These are phyloP conservation scores for Geum urbanum DNA, from an alignment of 306 rosid genomes.

Conservation along the genomic window DNA sequence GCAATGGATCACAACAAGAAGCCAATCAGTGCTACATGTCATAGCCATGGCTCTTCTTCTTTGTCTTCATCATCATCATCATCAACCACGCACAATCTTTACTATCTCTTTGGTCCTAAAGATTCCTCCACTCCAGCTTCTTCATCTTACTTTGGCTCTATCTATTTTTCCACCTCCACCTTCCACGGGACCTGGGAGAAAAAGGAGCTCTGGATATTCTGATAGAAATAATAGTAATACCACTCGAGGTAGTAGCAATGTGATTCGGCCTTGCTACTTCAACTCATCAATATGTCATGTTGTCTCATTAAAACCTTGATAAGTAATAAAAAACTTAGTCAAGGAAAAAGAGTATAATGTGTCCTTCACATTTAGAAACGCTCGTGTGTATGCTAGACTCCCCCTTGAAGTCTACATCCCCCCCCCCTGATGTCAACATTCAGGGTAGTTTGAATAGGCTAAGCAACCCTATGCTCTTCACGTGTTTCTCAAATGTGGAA, in stretches of 20 bases:
- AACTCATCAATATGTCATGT: slow-evolving; percentile 81
- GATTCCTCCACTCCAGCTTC: slow-evolving; percentile 42
- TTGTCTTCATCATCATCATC: slow-evolving; percentile 43
- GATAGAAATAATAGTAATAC: too few relatives aligned
- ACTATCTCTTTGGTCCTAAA: slow-evolving; percentile 72
- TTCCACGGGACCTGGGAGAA: slow-evolving; percentile 36
- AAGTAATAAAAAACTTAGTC: too few relatives aligned
- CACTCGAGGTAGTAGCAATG: too few relatives aligned
- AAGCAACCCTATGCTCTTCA: too few relatives aligned
- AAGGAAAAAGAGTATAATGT: too few relatives aligned
- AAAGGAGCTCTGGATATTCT: slow-evolving; percentile 14
- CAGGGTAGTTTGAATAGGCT: too few relatives aligned
- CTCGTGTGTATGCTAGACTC: too few relatives aligned
- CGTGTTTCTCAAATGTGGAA: too few relatives aligned
- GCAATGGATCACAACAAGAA: slow-evolving; percentile 43
- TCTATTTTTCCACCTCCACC: slow-evolving; percentile 70
- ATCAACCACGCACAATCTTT: slow-evolving; percentile 37
- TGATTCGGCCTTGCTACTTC: slow-evolving; percentile 49
- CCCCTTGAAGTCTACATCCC: too few relatives aligned
- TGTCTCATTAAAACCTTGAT: too few relatives aligned
- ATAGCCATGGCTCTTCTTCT: slow-evolving; percentile 33
- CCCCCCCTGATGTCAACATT: too few relatives aligned
- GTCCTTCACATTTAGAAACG: too few relatives aligned
- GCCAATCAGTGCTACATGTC: slow-evolving; percentile 15
- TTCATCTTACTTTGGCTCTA: slow-evolving; percentile 54